phyloP scores from a whole-genome alignment of 2,329 filamentous ascomycete species.

The Trichoderma atrobrunneum region DNA sequence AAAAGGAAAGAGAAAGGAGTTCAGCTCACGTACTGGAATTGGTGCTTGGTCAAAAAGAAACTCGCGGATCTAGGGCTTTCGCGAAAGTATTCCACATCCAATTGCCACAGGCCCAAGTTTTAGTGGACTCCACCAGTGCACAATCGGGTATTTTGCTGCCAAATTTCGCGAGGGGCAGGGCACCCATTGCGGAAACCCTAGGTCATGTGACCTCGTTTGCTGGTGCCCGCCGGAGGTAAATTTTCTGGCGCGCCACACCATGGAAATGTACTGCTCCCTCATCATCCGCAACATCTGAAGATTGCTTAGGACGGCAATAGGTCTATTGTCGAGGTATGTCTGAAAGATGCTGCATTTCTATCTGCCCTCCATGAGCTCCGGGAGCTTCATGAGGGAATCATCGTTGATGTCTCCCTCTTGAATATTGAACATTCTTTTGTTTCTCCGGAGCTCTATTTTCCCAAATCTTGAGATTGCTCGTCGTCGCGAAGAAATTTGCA shows the following conservation, averaged over 20 bases:
- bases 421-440: slow-evolving; percentile 26
- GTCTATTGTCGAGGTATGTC: slow-evolving; percentile 62
- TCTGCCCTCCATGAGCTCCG: slow-evolving; percentile 24
- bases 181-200: slow-evolving; percentile 27
- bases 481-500: slow-evolving; percentile 13
- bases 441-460: neutral
- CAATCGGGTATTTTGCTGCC: neutral
- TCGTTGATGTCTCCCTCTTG: slow-evolving; percentile 32
- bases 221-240: slow-evolving; percentile 20
- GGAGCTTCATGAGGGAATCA: slow-evolving; percentile 26
- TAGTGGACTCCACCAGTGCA: slow-evolving; percentile 15
- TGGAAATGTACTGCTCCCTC: slow-evolving; percentile 25
- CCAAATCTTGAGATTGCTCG: neutral
- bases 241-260: slow-evolving; percentile 34
- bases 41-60: slow-evolving; percentile 21
- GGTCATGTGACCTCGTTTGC: slow-evolving; percentile 26
- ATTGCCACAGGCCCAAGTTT: neutral
- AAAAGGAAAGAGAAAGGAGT: slow-evolving; percentile 22
- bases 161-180: slow-evolving; percentile 24
- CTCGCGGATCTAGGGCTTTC: slow-evolving; percentile 19
- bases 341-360: slow-evolving; percentile 47
- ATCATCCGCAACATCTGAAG: slow-evolving; percentile 50
- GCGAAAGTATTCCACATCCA: slow-evolving; percentile 18
- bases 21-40: slow-evolving; percentile 29
- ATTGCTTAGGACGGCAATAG: slow-evolving; percentile 63